Percentiles rank a stretch among this genome's conserved stretches.
These are phyloP conservation scores for Monosporascus sp. DNA, from an alignment of 2,329 filamentous ascomycete genomes.

Conservation along the genomic window DNA sequence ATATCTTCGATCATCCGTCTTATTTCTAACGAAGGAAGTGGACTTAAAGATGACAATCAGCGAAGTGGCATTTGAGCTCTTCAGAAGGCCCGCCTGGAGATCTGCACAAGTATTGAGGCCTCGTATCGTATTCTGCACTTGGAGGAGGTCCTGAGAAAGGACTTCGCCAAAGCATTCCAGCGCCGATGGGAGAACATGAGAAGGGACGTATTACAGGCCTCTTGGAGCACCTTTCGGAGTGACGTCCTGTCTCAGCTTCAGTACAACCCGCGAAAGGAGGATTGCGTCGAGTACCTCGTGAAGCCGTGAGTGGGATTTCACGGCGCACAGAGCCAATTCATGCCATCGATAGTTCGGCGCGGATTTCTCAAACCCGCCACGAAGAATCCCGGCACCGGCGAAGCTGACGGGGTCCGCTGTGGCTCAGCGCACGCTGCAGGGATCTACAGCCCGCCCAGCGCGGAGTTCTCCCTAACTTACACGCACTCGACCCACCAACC, in stretches of 20 bases:
- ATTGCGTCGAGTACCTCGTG: slow-evolving; percentile 31
- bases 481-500: slow-evolving; percentile 21
- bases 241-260: slow-evolving; percentile 5
- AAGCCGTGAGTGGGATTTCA: slow-evolving; percentile 35
- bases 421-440: slow-evolving; percentile 35
- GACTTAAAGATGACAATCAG: slow-evolving; percentile 10
- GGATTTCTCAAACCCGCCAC: slow-evolving; percentile 36
- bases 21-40: slow-evolving; percentile 5
- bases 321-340: slow-evolving; percentile 29
- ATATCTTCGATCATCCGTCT: slow-evolving; percentile 1
- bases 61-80: slow-evolving; percentile 27
- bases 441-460: slow-evolving; percentile 39
- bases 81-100: slow-evolving; percentile 26
- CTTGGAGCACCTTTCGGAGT: slow-evolving; percentile 4
- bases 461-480: slow-evolving; percentile 34
- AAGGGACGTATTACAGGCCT: slow-evolving; percentile 12
- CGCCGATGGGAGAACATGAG: slow-evolving; percentile 21
- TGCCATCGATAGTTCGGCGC: slow-evolving; percentile 38
- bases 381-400: slow-evolving; percentile 22
- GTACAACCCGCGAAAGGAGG: slow-evolving; percentile 17
- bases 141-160: slow-evolving; percentile 31
- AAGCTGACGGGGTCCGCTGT: slow-evolving; percentile 24
- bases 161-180: slow-evolving; percentile 27
- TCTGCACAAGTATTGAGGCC: slow-evolving; percentile 25
- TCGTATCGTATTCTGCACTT: slow-evolving; percentile 32